Base-by-base conservation (phyloP, 345 rosid genomes). In the Lumnitzera littorea region DNA sequence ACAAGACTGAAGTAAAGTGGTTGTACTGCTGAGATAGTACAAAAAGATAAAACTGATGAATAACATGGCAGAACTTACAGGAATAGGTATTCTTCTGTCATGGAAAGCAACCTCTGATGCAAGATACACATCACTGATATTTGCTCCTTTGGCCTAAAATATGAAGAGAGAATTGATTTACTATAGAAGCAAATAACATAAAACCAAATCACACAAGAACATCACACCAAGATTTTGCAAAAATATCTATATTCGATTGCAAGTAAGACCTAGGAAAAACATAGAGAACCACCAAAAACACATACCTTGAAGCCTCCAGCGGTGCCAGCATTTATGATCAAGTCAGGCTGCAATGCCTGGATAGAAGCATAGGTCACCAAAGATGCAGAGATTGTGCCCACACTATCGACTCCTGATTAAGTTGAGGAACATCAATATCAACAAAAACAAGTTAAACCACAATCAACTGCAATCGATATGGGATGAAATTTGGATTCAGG, bases 261-360 rank as follows among this genome's bases (percentile, higher is more conserved):
- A 36, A 5, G 10, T 36, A 36, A 5, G 43, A 5, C 43, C 11
- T 1, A 36, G 43, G 7, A 36, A 36, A 9, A 36, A 5, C 31
- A 27, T 9, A 36, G 43, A 36, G 43, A 36, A 36, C 43, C 43
- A 36, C 43, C 53, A 13, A 5, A 50, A 50, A 46, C 15, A 43
- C 15, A 64, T 63, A 94, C 97, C 87, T 88, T 90, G 77, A 94
- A 90, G 62, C 99, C 97, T 69, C 99, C 97, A 53, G 91, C 84
- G 15, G 97, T 94, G 70, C 99, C 99, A 0, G 92, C 96, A 76
- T 78, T 94, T 64, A 94, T 82, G 57, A 91, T 82, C 48, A 90
- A 68, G 72, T 90, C 96, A 1, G 97, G 97, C 52, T 79, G 63
- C 41, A 94, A 68, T 23, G 86, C 80, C 80, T 67, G 90, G 61